These are phyloP conservation scores for Populus hybrid DNA, from an alignment of 441 rosid species.

Conservation along the genomic window DNA sequence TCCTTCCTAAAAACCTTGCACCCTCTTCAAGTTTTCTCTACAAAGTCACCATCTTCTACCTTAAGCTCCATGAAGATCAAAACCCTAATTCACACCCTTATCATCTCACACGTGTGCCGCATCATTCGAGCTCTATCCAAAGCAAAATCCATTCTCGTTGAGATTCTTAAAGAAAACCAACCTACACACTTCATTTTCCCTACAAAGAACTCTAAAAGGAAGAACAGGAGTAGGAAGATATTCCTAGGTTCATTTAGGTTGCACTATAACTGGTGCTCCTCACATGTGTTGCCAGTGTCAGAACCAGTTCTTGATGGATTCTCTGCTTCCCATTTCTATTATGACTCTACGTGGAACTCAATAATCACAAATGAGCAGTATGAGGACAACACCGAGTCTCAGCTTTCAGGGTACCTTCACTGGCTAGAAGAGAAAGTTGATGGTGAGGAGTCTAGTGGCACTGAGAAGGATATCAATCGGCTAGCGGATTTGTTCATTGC, in stretches of 20 bases:
- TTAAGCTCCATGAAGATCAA: constrained; percentile 55
- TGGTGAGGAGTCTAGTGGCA: neutral
- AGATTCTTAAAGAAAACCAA: constrained; percentile 44
- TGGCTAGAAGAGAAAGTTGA: constrained; percentile 60
- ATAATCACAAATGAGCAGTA: constrained; percentile 24
- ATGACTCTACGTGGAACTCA: constrained; percentile 54
- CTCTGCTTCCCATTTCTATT: constrained; percentile 37
- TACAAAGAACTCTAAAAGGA: constrained; percentile 31
- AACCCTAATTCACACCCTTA: constrained; percentile 47
- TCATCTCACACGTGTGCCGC: constrained; percentile 49
- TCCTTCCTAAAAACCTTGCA: constrained; percentile 21
- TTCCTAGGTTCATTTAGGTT: constrained; percentile 77
- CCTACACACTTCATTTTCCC: constrained; percentile 32
- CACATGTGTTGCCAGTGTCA: constrained; percentile 69
- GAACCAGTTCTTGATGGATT: constrained; percentile 48
- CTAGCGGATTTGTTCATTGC: constrained; percentile 84
- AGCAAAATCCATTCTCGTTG: constrained; percentile 49
- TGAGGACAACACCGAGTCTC: constrained; percentile 26
- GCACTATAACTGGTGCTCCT: constrained; percentile 92
- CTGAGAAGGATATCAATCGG: constrained; percentile 58
- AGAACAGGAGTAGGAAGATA: constrained; percentile 35
- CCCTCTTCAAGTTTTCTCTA: constrained; percentile 42
- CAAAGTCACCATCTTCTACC: constrained; percentile 46
- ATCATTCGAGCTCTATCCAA: constrained; percentile 48
- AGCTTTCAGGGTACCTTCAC: constrained; percentile 62